Conservation (phyloP, 176 grass and related monocot genomes). For the Pharus latifolius region DNA sequence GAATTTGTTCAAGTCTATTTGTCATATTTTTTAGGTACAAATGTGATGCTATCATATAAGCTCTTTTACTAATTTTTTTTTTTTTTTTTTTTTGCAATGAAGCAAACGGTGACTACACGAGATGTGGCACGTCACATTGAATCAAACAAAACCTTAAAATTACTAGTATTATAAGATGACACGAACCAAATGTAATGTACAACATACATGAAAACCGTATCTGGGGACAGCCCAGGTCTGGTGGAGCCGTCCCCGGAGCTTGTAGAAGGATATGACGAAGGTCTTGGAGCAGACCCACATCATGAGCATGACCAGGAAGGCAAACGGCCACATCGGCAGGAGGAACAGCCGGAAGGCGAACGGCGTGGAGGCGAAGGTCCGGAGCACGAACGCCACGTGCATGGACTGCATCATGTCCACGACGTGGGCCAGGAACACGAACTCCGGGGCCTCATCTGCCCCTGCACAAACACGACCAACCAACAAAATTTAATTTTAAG, state of each 20-base stretch:
- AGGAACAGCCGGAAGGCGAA: neutral
- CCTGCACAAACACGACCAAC: neutral
- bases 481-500: too few species aligned
- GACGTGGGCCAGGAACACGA: slow-evolving; percentile 47
- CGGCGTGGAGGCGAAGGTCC: slow-evolving; percentile 23
- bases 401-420: slow-evolving; percentile 30
- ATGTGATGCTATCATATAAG: too few species aligned
- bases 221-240: slow-evolving; percentile 51
- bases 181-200: too few species aligned
- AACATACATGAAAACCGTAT: slow-evolving; percentile 47
- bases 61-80: too few species aligned
- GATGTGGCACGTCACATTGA: too few species aligned
- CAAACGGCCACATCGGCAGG: slow-evolving; percentile 7
- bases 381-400: slow-evolving; percentile 9
- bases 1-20: too few species aligned
- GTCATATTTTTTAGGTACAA: too few species aligned
- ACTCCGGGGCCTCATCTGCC: slow-evolving; percentile 24
- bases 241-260: slow-evolving; percentile 13
- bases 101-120: too few species aligned
- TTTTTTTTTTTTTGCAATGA: too few species aligned
- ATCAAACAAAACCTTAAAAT: too few species aligned
- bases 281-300: slow-evolving; percentile 56
- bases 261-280: slow-evolving; percentile 42
- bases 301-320: slow-evolving; percentile 20
- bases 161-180: too few species aligned